phyloP scores from a whole-genome alignment of 78 protist species.

The Chrysochromulina parva region DNA sequence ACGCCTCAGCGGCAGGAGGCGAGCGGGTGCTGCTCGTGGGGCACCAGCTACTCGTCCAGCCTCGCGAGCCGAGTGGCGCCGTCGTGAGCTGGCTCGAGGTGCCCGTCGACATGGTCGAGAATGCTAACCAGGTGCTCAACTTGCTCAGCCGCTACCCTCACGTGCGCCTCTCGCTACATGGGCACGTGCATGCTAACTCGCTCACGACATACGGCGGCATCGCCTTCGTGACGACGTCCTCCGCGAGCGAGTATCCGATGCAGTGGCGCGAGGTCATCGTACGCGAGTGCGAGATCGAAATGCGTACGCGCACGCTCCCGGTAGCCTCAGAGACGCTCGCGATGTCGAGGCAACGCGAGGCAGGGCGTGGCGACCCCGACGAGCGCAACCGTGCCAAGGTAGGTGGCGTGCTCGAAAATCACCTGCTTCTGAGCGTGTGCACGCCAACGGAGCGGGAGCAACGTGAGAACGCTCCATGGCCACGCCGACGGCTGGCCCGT shows the following conservation, averaged over 20 bases:
- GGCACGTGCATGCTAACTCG: constrained; percentile 9
- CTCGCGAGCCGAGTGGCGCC: not conserved
- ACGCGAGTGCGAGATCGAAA: not conserved
- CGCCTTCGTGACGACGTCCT: not conserved
- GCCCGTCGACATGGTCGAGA: not conserved
- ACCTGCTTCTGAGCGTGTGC: too few species aligned
- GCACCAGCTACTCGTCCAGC: not conserved
- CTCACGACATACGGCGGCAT: not conserved
- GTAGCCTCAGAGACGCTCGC: too few species aligned
- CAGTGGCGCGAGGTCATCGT: not conserved
- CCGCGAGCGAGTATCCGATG: constrained; percentile 1
- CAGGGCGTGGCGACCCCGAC: too few species aligned
- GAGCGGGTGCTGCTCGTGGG: not conserved
- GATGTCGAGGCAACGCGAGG: too few species aligned
- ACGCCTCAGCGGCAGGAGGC: not conserved
- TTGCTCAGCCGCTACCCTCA: not conserved
- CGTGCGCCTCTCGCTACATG: not conserved
- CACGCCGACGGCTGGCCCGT: too few species aligned
- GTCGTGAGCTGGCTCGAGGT: not conserved
- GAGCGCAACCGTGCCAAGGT: too few species aligned
- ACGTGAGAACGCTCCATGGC: too few species aligned
- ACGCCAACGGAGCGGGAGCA: too few species aligned
- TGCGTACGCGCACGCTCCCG: too few species aligned
- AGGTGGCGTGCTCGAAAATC: too few species aligned
- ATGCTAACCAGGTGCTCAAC: not conserved